Evolutionary conservation across 257 asterid species (phyloP), one percentile per base, ranked within the genome.

Genomic region (Apocynum venetum): DNA sequence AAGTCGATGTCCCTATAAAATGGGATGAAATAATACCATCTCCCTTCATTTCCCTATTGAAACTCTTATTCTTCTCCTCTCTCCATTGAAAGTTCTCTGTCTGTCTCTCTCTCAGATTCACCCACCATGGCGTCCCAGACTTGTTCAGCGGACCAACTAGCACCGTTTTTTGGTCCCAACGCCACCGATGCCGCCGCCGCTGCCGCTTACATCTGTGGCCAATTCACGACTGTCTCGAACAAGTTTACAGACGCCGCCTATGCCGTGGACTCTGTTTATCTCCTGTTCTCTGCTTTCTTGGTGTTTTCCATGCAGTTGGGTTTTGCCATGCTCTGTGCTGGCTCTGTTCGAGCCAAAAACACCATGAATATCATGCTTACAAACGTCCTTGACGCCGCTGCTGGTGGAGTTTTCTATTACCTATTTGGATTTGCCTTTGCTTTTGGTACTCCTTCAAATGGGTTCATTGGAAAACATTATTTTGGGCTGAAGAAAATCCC

Each of bases 301-400:
- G 98, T 93, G 41, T 93, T 93, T 85, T 85, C 98, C 67, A 93
- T 93, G 98, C 98, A 93, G 81, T 89, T 93, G 25, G 98, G 98
- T 6, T 93, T 93, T 52, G 98, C 98, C 82, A 93, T 91, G 98
- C 95, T 93, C 79, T 93, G 98, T 75, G 98, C 97, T 66, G 98
- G 98, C 72, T 93, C 98, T 20, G 98, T 93, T 63, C 89, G 98
- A 2, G 97, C 98, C 52, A 93, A 93, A 43, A 93, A 93, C 81
- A 87, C 98, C 25, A 93, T 91, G 98, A 93, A 93, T 79, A 93
- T 93, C 77, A 93, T 93, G 98, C 93, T 93, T 70, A 93, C 98
- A 6, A 93, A 93, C 84, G 98, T 93, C 38, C 96, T 93, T 20
- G 98, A 93, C 84, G 98, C 98, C 25, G 98, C 98, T 31, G 93